Base-by-base conservation (phyloP, 208 protist species). In the Trypanosoma grayi region DNA sequence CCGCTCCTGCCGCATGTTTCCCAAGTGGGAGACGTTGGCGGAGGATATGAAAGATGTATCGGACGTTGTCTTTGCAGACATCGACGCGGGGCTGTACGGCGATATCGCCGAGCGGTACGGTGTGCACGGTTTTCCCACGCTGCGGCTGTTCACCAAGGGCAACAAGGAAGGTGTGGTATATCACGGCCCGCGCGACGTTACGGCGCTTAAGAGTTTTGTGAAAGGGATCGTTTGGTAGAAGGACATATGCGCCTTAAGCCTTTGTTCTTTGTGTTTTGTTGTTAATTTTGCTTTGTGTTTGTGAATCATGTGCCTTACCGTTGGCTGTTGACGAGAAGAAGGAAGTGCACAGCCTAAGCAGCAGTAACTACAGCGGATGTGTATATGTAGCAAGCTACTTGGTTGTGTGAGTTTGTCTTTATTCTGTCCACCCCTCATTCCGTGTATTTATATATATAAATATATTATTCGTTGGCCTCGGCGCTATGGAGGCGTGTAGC, bases 1-100 rank as follows among this genome's bases (percentile, higher is more conserved):
- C 25, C 96, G 98, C 82, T 99, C 97, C 91, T 90, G 96, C 46
- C 71, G 81, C 55, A 84, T 98, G 67, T 87, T 79, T 64, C 93
- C 94, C 47, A 83, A 82, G 22, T 97, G 84, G 79, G 68, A 90
- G 60, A 64, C 72, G 27, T 79, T 96, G 44, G 79, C 76, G 9
- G 60, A 74, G 16, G 50, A 77, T 44, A 80, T 85, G 79, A 59
- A 57, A n/a, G 50, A 65, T 50, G 30, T 30, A 20, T 60, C 45
- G 28, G 66, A 84, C 51, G 77, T 85, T 4, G 60, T 96, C 57
- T 87, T 97, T 58, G 92, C 90, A 20, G 66, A 80, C 44, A 53
- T 96, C 22, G 87, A 97, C 47, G 88, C 78, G 27, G 66, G 66
- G 16, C 43, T 43, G 39, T 52, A 93, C 67, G 22, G 51, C 20